Evolutionary conservation across 305 asterid species (phyloP), one percentile per base, ranked within the genome.

Genomic region (Rubia peregrina): DNA sequence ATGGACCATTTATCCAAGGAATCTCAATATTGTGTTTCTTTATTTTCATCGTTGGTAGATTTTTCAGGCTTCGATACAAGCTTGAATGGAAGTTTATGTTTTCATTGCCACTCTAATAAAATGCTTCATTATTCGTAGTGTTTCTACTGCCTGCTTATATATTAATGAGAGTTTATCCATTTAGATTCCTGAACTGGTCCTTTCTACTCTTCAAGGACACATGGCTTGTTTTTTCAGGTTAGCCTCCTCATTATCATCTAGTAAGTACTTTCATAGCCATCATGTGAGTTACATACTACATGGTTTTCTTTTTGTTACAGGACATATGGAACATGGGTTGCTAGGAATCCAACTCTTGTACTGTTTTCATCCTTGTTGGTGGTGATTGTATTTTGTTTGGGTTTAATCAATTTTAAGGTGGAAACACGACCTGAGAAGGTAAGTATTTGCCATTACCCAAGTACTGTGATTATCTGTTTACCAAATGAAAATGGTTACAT

Each of bases 371-470:
- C 99, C 16, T 77, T 92, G 80, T 82, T 77, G 73, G 62, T 90
- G 44, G 90, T 92, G 81, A 84, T 86, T 62, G 75, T 87, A 78
- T 95, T 95, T 73, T 91, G 97, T 86, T 77, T 95, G 65, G 98
- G 99, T 76, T 90, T 95, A 66, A 79, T 92, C 71, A 96, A 90
- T 68, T 90, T 95, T 82, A 84, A 84, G 75, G 97, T 95, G 59
- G 99, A 95, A 87, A 95, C 99, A 49, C 87, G 92, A 77, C 99
- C 99, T 10, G 97, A 92, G 80, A 95, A 88, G 98, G 99, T 95
- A 85, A 44, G 42, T 42, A 14, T 36, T 65, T 64, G 68, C 51
- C 57, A 16, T 9, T 61, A 44, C 13, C 13, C 12, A 51, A 30
- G 22, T n/a, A 93, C 65, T 86, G 94, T 95, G 22, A 21, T 64